Evolutionary conservation across 768 basidiomycete genomes (phyloP).

Genomic region (Crassisporium funariophilum): DNA sequence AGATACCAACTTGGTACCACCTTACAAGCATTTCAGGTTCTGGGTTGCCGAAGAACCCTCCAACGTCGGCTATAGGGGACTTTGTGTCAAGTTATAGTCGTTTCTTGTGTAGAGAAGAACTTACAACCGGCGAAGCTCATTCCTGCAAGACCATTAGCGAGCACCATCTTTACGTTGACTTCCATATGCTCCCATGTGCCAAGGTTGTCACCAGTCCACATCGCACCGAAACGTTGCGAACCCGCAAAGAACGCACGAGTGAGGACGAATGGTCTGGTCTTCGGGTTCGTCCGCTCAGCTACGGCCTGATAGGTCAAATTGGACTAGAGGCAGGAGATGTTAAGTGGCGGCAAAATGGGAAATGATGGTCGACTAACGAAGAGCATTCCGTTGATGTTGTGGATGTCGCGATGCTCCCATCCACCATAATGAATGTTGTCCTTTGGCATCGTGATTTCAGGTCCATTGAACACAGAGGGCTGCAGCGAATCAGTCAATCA

Average conservation of each 20-base stretch:
- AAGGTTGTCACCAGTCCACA: constrained; percentile 99
- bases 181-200: constrained; percentile 98
- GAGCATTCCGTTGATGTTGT: constrained; percentile 98
- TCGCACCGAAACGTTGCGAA: constrained; percentile 93
- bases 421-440: constrained; percentile 83
- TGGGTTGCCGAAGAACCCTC: constrained; percentile 98
- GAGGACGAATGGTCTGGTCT: constrained; percentile 91
- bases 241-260: constrained; percentile 95
- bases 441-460: constrained; percentile 81
- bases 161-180: constrained; percentile 90
- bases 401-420: constrained; percentile 98
- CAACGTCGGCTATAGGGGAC: constrained; percentile 79
- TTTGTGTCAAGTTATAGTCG: background rate
- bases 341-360: background rate
- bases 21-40: constrained; percentile 91
- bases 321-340: constrained; percentile 47
- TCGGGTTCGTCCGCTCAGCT: constrained; percentile 67
- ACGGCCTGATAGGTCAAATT: constrained; percentile 85
- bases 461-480: constrained; percentile 99
- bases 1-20: constrained; percentile 96
- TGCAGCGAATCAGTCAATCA: constrained; percentile 11
- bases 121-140: constrained; percentile 90
- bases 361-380: constrained; percentile 51
- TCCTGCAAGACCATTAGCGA: constrained; percentile 86
- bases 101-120: constrained; percentile 30